A percentile compares a stretch with the other conserved stretches of the same genome.
Evolutionary conservation across 192 early-diverging fungal genomes (phyloP).

Genomic region (Geosiphon pyriformis): DNA sequence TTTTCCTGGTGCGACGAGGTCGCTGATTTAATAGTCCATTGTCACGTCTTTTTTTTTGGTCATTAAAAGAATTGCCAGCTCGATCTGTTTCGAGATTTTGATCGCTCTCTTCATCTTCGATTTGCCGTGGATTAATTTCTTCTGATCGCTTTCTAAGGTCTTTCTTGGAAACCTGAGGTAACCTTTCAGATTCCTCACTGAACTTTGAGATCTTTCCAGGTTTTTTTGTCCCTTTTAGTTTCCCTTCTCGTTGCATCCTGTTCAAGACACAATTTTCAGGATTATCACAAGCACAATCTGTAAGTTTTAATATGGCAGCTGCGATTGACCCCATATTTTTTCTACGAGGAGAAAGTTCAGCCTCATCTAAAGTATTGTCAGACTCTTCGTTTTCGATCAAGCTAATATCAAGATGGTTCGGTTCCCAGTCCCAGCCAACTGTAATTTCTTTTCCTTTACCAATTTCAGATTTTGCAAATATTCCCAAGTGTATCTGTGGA

Average conservation of each 20-base stretch:
- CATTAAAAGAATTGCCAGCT: not conserved
- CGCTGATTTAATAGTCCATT: not conserved
- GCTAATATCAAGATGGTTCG: conserved; percentile 37
- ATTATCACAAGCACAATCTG: conserved; percentile 43
- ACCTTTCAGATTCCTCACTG: not conserved
- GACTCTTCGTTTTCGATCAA: conserved; percentile 25
- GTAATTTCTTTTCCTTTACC: conserved; percentile 63
- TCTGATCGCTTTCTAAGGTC: not conserved
- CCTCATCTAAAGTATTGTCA: conserved; percentile 26
- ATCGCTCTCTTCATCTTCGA: not conserved
- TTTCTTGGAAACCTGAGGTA: not conserved
- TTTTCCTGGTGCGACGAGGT: not conserved
- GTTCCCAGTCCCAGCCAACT: conserved; percentile 66
- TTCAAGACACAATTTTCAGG: conserved; percentile 39
- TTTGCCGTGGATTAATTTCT: not conserved
- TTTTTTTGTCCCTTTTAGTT: conserved; percentile 6
- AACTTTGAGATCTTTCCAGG: not conserved
- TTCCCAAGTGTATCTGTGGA: conserved; percentile 54
- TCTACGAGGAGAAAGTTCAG: conserved; percentile 14
- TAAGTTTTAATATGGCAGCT: conserved; percentile 36
- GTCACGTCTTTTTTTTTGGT: not conserved
- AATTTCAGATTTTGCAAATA: conserved; percentile 58
- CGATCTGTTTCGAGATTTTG: not conserved
- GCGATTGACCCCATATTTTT: conserved; percentile 31
- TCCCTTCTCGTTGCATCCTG: conserved; percentile 34